These are phyloP conservation scores for Seiridium cupressi DNA, from an alignment of 2,329 filamentous ascomycete species.

Conservation along the genomic window DNA sequence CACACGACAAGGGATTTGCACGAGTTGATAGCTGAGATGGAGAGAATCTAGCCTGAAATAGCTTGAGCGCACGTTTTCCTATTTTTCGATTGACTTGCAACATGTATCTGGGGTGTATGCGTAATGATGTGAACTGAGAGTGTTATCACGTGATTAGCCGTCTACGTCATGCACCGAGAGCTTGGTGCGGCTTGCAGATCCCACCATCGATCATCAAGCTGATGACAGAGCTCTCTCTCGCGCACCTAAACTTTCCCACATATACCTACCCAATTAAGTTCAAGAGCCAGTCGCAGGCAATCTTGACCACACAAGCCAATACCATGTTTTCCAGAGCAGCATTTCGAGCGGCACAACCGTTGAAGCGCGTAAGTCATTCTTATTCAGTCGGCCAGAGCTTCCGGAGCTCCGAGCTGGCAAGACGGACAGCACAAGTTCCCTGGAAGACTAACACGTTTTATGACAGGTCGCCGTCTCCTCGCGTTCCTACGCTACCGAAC, in stretches of 20 bases:
- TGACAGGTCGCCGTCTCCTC: constrained; percentile 22
- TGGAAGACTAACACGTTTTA: constrained; percentile 13
- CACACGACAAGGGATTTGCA: too few relatives aligned
- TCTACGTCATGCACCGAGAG: constrained; percentile 3
- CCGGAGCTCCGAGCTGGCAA: constrained; percentile 15
- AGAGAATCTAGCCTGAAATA: too few relatives aligned
- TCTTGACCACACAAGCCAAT: background rate
- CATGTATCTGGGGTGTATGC: too few relatives aligned
- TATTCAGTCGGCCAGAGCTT: constrained; percentile 7
- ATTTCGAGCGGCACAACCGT: constrained; percentile 52
- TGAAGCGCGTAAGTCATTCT: constrained; percentile 49
- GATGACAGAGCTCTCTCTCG: background rate
- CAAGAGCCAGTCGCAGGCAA: background rate
- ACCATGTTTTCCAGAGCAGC: constrained; percentile 57
- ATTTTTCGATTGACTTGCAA: too few relatives aligned
- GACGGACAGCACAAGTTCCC: constrained; percentile 4
- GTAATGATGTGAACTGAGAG: background rate
- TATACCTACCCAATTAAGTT: constrained; percentile 6
- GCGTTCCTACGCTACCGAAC: constrained; percentile 66
- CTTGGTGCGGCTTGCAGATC: background rate
- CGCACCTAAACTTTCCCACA: background rate
- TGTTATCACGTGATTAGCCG: constrained; percentile 6
- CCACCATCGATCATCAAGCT: constrained; percentile 3
- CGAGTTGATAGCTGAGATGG: too few relatives aligned
- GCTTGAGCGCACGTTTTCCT: too few relatives aligned